phyloP scores from a whole-genome alignment of 345 rosid genomes.

The Camelina hispida region DNA sequence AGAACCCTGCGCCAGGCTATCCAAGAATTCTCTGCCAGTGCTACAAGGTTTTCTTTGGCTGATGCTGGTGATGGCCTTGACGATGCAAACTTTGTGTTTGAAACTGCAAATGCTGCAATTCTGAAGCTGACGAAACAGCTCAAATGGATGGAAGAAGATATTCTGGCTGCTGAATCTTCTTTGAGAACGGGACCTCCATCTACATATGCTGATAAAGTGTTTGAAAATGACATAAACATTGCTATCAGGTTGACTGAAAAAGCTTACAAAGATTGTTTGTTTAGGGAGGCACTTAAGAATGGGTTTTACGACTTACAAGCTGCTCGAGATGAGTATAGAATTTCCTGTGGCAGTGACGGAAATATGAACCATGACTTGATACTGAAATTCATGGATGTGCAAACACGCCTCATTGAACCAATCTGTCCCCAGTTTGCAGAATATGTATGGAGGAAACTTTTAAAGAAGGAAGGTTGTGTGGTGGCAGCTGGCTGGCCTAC shows the following conservation, averaged over 20 bases:
- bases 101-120: constrained; percentile 91
- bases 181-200: constrained; percentile 73
- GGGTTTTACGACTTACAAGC: constrained; percentile 96
- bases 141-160: constrained; percentile 85
- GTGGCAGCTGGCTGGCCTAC: constrained; percentile 93
- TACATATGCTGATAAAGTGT: constrained; percentile 83
- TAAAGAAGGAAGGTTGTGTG: constrained; percentile 80
- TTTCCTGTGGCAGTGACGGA: constrained; percentile 75
- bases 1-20: constrained; percentile 83
- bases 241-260: constrained; percentile 79
- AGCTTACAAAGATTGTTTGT: constrained; percentile 69
- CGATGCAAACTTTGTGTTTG: constrained; percentile 95
- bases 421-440: constrained; percentile 94
- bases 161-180: constrained; percentile 65
- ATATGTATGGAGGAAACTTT: constrained; percentile 83
- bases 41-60: constrained; percentile 84
- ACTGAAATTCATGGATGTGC: constrained; percentile 84
- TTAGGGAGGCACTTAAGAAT: constrained; percentile 87
- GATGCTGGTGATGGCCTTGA: constrained; percentile 98
- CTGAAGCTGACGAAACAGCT: constrained; percentile 85
- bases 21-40: constrained; percentile 75
- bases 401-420: constrained; percentile 86
- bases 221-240: constrained; percentile 86
- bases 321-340: constrained; percentile 90
- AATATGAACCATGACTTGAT: constrained; percentile 70